These are phyloP conservation scores for Dittrichia graveolens DNA, from an alignment of 129 eudicot genomes.

Conservation along the genomic window DNA sequence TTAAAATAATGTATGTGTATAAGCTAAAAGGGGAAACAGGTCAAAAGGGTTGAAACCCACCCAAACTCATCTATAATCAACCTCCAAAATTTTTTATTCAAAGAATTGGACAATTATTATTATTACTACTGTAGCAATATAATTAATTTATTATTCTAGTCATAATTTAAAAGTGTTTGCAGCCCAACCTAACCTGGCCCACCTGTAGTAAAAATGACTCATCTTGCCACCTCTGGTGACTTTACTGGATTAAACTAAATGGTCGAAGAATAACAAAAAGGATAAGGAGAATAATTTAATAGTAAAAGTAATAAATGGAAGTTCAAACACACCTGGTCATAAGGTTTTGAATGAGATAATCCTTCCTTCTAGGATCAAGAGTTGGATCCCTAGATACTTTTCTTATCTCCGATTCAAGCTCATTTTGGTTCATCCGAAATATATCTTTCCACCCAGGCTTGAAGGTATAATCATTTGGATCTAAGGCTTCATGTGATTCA, in stretches of 20 bases:
- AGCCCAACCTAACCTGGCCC: no score
- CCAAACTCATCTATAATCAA: no score
- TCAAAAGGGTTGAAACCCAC: no score
- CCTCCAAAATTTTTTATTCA: no score
- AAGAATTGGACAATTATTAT: no score
- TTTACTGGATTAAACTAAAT: background rate
- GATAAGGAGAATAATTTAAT: background rate
- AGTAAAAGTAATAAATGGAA: background rate
- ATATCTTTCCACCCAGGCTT: conserved; percentile 99
- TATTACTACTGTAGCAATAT: no score
- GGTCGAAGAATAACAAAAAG: background rate
- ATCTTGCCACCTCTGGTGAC: background rate
- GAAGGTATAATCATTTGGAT: conserved; percentile 75
- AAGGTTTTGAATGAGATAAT: conserved; percentile 92
- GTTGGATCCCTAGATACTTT: conserved; percentile 95
- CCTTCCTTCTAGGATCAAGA: conserved; percentile 99
- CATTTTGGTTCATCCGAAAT: conserved; percentile 96
- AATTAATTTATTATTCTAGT: no score
- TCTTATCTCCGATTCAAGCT: conserved; percentile 97
- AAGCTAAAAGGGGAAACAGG: no score
- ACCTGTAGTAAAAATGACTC: background rate
- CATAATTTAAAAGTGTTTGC: no score
- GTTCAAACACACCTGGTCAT: conserved; percentile 81
- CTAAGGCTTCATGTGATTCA: conserved; percentile 72
- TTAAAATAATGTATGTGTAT: no score